Evolutionary conservation across 495 filamentous ascomycete species (phyloP).

Genomic region (Jackrogersella minutella): DNA sequence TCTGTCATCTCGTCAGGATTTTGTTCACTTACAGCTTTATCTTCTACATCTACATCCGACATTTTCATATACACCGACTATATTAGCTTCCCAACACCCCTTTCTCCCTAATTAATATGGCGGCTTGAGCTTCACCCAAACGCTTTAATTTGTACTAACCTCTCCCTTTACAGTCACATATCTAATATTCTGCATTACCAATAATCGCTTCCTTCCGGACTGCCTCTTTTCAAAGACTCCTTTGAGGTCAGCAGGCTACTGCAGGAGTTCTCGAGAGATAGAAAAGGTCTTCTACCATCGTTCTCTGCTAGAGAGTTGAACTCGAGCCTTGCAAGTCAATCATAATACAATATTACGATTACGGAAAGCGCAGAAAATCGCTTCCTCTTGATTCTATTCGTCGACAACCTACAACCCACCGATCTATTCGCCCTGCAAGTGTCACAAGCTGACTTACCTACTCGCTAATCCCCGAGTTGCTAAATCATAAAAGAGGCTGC

Average conservation of each 20-base stretch:
- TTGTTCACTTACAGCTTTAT: neutral
- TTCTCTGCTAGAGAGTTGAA: conserved; percentile 40
- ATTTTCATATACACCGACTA: neutral
- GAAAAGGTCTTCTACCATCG: conserved; percentile 39
- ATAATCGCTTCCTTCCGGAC: conserved; percentile 46
- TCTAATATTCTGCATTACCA: conserved; percentile 44
- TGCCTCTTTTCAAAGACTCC: conserved; percentile 63
- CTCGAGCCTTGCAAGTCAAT: conserved; percentile 41
- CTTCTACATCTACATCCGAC: conserved; percentile 1
- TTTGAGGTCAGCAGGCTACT: conserved; percentile 94
- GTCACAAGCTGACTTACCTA: conserved; percentile 18
- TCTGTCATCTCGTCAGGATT: conserved; percentile 3
- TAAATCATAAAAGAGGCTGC: conserved; percentile 10
- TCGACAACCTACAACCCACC: conserved; percentile 13
- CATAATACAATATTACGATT: conserved; percentile 27
- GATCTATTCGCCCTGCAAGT: conserved; percentile 34
- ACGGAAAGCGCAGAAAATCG: conserved; percentile 49
- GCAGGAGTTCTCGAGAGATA: conserved; percentile 73
- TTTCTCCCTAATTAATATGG: conserved; percentile 8
- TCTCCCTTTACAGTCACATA: conserved; percentile 43
- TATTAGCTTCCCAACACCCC: neutral
- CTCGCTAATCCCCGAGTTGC: conserved; percentile 4
- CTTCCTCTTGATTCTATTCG: conserved; percentile 47
- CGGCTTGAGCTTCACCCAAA: conserved; percentile 12
- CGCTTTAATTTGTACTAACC: conserved; percentile 42